Base-by-base conservation (phyloP, 345 rosid species). In the Stellera chamaejasme region DNA sequence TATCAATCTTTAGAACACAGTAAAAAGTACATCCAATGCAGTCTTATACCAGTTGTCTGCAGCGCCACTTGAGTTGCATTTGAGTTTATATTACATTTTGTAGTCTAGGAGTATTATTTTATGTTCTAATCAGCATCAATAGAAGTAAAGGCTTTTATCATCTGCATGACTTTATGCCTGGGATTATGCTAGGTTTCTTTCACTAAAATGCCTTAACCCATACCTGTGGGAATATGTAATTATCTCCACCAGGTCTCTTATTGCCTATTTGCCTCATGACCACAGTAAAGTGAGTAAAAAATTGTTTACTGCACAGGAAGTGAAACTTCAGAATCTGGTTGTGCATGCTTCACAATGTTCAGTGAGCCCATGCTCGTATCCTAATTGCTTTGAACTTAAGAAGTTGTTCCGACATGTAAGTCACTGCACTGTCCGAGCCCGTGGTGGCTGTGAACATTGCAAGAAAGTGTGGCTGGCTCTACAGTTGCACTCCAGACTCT, bases 281-380 rank as follows among this genome's bases (percentile, higher is more conserved):
- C 12, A 16, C 13, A 13, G 14, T 10, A 23, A 11, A 55, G 60
- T 43, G 42, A n/a, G 47, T 63, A 13, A 26, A 48, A 43, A 5
- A 25, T 44, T 52, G 59, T 59, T 50, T 57, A 52, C 23, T 56
- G 73, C 16, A 43, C 70, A 76, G 74, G 46, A 9, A 43, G 54
- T 27, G 56, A 52, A 59, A 53, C 50, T 69, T 48, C 57, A 70
- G 43, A 49, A 66, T 43, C 67, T 78, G 51, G 46, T 83, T 45
- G n/a, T n/a, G 56, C 89, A 83, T 56, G 80, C 77, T 7, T 45
- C 50, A 39, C 45, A 16, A 25, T 80, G 89, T 59, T 1, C 6
- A 32, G 4, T 32, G 39, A 10, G 57, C 15, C 26, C 60, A 13
- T 83, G 89, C 61, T 41, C 66, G 56, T 50, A 69, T 61, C 72